These are phyloP conservation scores for Venturiaceae sp. DNA, from an alignment of 2,329 filamentous ascomycete genomes.

Conservation along the genomic window DNA sequence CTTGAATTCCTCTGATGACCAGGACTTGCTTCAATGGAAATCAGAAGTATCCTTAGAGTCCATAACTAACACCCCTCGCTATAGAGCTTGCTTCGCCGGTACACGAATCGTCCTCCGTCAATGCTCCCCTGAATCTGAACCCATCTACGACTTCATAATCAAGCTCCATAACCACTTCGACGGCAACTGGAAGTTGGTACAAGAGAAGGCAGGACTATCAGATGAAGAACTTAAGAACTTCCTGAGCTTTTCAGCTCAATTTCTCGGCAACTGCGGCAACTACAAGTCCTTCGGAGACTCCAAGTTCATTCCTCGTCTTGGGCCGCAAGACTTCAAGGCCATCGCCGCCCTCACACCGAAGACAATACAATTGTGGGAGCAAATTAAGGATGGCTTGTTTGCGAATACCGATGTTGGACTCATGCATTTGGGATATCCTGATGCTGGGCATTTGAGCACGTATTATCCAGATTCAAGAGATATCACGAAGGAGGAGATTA, in stretches of 20 bases:
- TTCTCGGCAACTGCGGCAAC: slow-evolving; percentile 45
- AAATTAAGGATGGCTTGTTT: slow-evolving; percentile 35
- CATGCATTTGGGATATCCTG: slow-evolving; percentile 41
- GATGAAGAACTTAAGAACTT: slow-evolving; percentile 29
- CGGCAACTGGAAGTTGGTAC: slow-evolving; percentile 38
- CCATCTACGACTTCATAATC: slow-evolving; percentile 46
- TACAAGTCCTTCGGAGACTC: slow-evolving; percentile 42
- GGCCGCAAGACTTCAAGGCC: slow-evolving; percentile 31
- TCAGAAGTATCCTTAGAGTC: too few species aligned
- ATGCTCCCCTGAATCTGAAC: slow-evolving; percentile 40
- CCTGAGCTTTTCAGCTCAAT: slow-evolving; percentile 33
- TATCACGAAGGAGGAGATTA: slow-evolving; percentile 39
- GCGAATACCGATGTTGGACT: slow-evolving; percentile 28
- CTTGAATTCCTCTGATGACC: neutral
- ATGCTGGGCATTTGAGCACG: slow-evolving; percentile 36
- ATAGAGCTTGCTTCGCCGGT: slow-evolving; percentile 38
- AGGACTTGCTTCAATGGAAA: neutral
- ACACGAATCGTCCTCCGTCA: slow-evolving; percentile 44
- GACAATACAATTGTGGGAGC: slow-evolving; percentile 29
- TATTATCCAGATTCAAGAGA: slow-evolving; percentile 40
- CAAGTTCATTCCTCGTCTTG: slow-evolving; percentile 40
- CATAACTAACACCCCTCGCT: too few species aligned
- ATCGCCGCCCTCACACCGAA: slow-evolving; percentile 30
- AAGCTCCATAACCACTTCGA: slow-evolving; percentile 35
- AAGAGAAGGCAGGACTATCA: slow-evolving; percentile 31